These are phyloP conservation scores for Stephania yunnanensis DNA, from an alignment of 164 flowering plant genomes.

Conservation along the genomic window DNA sequence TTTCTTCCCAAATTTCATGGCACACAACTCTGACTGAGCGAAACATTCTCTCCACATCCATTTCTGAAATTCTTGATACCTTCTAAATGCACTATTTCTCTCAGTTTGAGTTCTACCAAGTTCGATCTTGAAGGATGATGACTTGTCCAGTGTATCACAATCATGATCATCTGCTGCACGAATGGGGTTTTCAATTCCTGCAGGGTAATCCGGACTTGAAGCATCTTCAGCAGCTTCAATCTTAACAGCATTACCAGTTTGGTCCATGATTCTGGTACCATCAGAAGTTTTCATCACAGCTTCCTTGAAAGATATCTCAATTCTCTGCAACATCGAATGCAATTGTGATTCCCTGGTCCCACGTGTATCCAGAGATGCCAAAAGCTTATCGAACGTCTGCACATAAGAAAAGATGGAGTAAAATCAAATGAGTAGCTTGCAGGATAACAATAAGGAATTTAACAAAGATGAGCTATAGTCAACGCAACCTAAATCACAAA, in stretches of 20 bases:
- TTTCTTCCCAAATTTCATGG: constrained; percentile 57
- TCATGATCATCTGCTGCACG: constrained; percentile 31
- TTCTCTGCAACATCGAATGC: constrained; percentile 60
- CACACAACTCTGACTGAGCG: constrained; percentile 42
- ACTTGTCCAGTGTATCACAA: constrained; percentile 39
- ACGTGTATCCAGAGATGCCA: constrained; percentile 70
- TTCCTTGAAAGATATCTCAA: constrained; percentile 63
- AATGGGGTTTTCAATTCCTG: constrained; percentile 40
- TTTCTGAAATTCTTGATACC: constrained; percentile 58
- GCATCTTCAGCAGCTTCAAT: constrained; percentile 28
- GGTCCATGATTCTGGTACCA: background rate
- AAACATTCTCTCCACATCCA: constrained; percentile 84
- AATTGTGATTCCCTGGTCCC: constrained; percentile 80
- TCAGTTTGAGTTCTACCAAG: constrained; percentile 50
- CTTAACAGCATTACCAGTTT: constrained; percentile 16
- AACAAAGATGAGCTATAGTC: background rate
- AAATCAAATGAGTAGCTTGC: background rate
- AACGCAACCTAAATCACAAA: background rate
- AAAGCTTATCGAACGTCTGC: constrained; percentile 75
- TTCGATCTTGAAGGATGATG: constrained; percentile 54
- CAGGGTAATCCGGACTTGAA: constrained; percentile 27
- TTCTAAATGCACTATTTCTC: constrained; percentile 35
- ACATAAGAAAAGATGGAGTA: background rate
- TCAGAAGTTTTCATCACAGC: constrained; percentile 30
- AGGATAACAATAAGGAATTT: background rate